Base-by-base conservation (phyloP, 2,329 filamentous ascomycete species). In the Nothophoma quercina region DNA sequence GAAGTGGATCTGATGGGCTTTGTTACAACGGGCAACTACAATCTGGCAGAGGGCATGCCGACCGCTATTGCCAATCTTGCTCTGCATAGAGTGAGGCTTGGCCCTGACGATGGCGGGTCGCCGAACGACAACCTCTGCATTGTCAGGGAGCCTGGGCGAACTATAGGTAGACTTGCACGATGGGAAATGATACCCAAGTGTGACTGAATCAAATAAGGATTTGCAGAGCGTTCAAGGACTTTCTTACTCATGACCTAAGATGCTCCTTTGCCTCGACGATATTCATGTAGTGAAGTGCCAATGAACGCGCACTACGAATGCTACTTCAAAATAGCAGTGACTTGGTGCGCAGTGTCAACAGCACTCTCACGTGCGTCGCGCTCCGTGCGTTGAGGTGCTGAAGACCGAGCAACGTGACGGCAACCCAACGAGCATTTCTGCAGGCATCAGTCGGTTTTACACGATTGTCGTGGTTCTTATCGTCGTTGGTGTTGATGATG, bases 21-120 rank as follows among this genome's bases (percentile, higher is more conserved):
- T 70, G 87, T 97, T 19, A 97, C 92, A 2, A 89, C 88, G 1
- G 95, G 93, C 0, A 88, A 90, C 42, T 96, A 88, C 71, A 92
- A 88, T 65, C 82, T 98, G 2, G 84, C 85, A 2, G 85, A 89
- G 59, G 95, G 93, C 0, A 84, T 82, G 60, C 90, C 88, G 1
- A 86, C 86, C 13, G 93, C 87, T 0, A 81, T 98, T 53, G 95
- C 89, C 0, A 88, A 84, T 41, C 69, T 98, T 21, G 78, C 85
- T 12, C 77, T 88, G 1, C 78, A 79, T 5, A 88, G 81, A 70
- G 81, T 89, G 1, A 48, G 84, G 3, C 75, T 79, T 39, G 52
- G 83, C 2, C 75, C 33, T 25, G 79, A 47, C 23, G 56, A 63
- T 12, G 46, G 56, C 26, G 56, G 49, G 21, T 33, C 59, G n/a